These are phyloP conservation scores for Pelargonium hybrid DNA, from an alignment of 441 rosid species.

Conservation along the genomic window DNA sequence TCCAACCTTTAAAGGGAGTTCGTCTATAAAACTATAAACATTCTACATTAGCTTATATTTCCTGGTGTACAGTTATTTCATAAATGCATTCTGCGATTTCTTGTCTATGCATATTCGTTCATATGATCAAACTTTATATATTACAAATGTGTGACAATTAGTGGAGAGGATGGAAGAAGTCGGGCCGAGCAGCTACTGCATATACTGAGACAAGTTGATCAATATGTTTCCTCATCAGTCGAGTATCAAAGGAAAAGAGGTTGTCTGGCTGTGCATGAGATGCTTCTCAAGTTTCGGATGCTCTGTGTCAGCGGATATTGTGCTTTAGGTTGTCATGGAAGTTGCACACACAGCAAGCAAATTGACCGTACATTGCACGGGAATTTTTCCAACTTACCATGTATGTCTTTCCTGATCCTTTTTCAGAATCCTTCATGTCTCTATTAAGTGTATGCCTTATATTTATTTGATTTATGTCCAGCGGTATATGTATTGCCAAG, in stretches of 20 bases:
- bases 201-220: conserved; percentile 85
- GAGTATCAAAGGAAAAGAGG: conserved; percentile 95
- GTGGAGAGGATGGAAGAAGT: conserved; percentile 99
- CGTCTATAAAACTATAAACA: not conserved
- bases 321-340: conserved; percentile 87
- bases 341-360: conserved; percentile 81
- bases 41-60: not conserved
- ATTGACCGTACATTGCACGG: conserved; percentile 62
- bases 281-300: conserved; percentile 86
- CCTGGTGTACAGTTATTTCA: not conserved
- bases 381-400: conserved; percentile 75
- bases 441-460: conserved; percentile 17
- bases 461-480: conserved; percentile 31
- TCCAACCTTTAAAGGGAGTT: not conserved
- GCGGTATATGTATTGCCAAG: conserved; percentile 92
- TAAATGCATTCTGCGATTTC: not conserved
- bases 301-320: conserved; percentile 84
- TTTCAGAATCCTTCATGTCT: conserved; percentile 10
- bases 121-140: conserved; percentile 6
- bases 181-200: conserved; percentile 97
- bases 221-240: conserved; percentile 64
- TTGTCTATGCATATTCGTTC: conserved; percentile 3
- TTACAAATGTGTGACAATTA: conserved; percentile 32
- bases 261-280: conserved; percentile 81
- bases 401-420: conserved; percentile 31